Evolutionary conservation across 2,329 filamentous ascomycete genomes (phyloP).

Genomic region (Tolypocladium tropicale): DNA sequence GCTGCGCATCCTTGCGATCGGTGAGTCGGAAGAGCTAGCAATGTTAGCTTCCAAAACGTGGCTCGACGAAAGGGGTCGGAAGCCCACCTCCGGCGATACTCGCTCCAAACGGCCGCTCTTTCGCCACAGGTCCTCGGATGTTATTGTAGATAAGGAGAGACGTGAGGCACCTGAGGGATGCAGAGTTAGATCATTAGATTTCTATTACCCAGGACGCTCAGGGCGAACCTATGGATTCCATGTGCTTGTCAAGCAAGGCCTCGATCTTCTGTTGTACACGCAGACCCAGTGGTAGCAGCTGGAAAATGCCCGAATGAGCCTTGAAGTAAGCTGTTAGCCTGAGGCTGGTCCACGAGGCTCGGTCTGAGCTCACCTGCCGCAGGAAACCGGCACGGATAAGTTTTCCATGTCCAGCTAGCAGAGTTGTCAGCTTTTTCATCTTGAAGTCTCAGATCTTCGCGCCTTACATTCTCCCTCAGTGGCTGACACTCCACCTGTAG

Average conservation of each 20-base stretch:
- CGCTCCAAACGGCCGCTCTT: slow-evolving; percentile 71
- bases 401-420: slow-evolving; percentile 52
- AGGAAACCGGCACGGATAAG: slow-evolving; percentile 63
- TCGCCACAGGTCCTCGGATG: slow-evolving; percentile 74
- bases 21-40: slow-evolving; percentile 65
- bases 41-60: neutral
- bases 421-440: neutral
- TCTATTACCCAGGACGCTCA: neutral
- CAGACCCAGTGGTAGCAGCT: slow-evolving; percentile 77
- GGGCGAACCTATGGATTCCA: slow-evolving; percentile 57
- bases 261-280: slow-evolving; percentile 87
- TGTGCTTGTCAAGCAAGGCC: slow-evolving; percentile 75
- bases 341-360: neutral
- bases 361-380: slow-evolving; percentile 46
- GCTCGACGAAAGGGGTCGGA: neutral
- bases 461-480: slow-evolving; percentile 41
- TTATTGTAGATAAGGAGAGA: slow-evolving; percentile 73
- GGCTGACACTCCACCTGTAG: slow-evolving; percentile 57
- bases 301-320: slow-evolving; percentile 85
- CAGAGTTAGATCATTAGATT: neutral
- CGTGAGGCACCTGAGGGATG: slow-evolving; percentile 59
- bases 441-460: slow-evolving; percentile 1
- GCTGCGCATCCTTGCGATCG: slow-evolving; percentile 66
- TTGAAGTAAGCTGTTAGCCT: slow-evolving; percentile 19
- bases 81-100: slow-evolving; percentile 57